Evolutionary conservation across 208 protist species (phyloP), one percentile per base, ranked within the genome.

Genomic region (Paratrypanosoma confusum): DNA sequence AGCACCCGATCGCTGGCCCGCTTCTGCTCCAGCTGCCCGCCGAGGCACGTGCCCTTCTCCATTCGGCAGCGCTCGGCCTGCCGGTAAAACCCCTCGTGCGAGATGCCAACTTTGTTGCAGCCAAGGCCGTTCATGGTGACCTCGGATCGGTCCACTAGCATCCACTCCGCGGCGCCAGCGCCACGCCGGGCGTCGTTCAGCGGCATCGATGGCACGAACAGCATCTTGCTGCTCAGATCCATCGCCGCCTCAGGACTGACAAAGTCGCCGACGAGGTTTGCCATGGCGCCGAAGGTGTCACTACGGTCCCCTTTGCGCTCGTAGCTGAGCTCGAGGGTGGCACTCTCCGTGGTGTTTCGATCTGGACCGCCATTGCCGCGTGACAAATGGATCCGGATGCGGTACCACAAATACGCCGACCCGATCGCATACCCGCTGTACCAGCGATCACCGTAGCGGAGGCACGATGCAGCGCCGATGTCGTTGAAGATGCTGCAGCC

Each of bases 71-170:
- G 37, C 35, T 81, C 79, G 22, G 71, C 71, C 41, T 93, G 79
- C 28, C 57, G 67, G 0, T 55, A 44, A 38, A 91, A 91, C n/a
- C 71, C 84, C 50, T 87, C 78, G 62, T 89, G 91, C 7, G 74
- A 86, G 13, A 93, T 81, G 18, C 88, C 88, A 1, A 95, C 62
- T 45, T 90, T 90, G 58, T 95, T 73, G 60, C 88, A 95, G 25
- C 77, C 67, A 7, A 56, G 53, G 6, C 88, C 88, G 28, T 86
- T 49, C 22, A 81, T 13, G 1, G 67, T 84, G 39, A 92, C 82
- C 21, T 70, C 51, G 10, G 46, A 66, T 2, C 28, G 69, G 36
- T 79, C 49, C 17, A 91, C 36, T 31, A 95, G 31, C 37, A 93
- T 76, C 76, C 75, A 93, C 58, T 93, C 84, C 28, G 44, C 40